Evolutionary conservation across 352 stramenopile genomes (phyloP).

Genomic region (Phytophthora pinifolia): DNA sequence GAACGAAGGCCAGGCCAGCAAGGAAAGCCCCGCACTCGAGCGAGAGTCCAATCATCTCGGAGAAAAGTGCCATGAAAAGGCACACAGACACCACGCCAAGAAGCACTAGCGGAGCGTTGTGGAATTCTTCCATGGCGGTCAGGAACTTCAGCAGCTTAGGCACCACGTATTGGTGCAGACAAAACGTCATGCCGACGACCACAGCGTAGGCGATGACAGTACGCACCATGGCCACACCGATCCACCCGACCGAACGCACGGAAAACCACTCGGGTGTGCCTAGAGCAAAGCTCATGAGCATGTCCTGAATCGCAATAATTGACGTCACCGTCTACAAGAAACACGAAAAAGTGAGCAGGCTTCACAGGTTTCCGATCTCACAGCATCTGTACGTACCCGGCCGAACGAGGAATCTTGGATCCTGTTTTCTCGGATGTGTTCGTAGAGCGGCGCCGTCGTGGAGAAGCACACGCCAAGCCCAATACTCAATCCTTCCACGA

Average conservation of each 20-base stretch:
- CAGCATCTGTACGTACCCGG: conserved; percentile 39
- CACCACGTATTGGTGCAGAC: conserved; percentile 75
- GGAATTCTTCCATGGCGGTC: conserved; percentile 77
- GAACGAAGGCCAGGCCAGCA: conserved; percentile 79
- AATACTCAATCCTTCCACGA: conserved; percentile 75
- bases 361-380: not conserved
- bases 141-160: conserved; percentile 72
- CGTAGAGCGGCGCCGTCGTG: conserved; percentile 78
- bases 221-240: conserved; percentile 67
- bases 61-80: conserved; percentile 84
- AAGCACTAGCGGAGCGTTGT: conserved; percentile 75
- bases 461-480: conserved; percentile 82
- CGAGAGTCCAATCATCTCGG: conserved; percentile 78
- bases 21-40: conserved; percentile 85
- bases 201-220: conserved; percentile 72
- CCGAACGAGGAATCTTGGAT: conserved; percentile 84
- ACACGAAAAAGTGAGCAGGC: conserved; percentile 1
- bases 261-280: conserved; percentile 87
- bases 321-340: conserved; percentile 69
- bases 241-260: conserved; percentile 64
- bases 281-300: conserved; percentile 86
- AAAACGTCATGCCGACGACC: conserved; percentile 65
- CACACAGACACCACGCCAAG: conserved; percentile 86
- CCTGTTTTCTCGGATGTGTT: conserved; percentile 79
- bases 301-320: conserved; percentile 85